These are phyloP conservation scores for Trichoderma afroharzianum DNA, from an alignment of 2,329 filamentous ascomycete genomes.

Conservation along the genomic window DNA sequence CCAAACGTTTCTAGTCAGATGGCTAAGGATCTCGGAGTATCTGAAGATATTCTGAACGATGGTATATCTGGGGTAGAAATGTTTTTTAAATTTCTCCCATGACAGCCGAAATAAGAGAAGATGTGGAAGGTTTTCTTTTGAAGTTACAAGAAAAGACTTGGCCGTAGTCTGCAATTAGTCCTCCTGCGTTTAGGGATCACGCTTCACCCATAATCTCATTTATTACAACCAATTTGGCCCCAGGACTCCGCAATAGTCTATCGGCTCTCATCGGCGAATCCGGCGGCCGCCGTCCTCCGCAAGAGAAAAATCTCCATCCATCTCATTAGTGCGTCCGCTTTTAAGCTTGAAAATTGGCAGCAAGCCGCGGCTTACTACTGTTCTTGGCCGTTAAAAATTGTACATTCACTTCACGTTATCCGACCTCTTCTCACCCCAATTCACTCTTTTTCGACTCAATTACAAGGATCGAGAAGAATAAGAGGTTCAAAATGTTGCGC, in stretches of 20 bases:
- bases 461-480: neutral
- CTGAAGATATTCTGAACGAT: no score
- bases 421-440: neutral
- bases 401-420: neutral
- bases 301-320: neutral
- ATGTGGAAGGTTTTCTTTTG: no score
- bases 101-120: no score
- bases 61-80: no score
- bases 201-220: neutral
- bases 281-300: conserved; percentile 12
- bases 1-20: no score
- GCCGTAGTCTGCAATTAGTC: no score
- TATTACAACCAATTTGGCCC: neutral
- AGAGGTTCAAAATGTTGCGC: conserved; percentile 22
- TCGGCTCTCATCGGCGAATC: conserved; percentile 9
- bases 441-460: neutral
- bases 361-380: neutral
- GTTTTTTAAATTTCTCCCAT: no score
- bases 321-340: neutral
- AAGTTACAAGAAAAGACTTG: no score
- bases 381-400: neutral
- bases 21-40: no score
- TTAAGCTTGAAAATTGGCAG: conserved; percentile 6
- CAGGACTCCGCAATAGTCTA: neutral
- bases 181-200: neutral